Percentiles rank a stretch among this genome's conserved stretches.
These are phyloP conservation scores for Alnus rubra DNA, from an alignment of 306 rosid species.

Conservation along the genomic window DNA sequence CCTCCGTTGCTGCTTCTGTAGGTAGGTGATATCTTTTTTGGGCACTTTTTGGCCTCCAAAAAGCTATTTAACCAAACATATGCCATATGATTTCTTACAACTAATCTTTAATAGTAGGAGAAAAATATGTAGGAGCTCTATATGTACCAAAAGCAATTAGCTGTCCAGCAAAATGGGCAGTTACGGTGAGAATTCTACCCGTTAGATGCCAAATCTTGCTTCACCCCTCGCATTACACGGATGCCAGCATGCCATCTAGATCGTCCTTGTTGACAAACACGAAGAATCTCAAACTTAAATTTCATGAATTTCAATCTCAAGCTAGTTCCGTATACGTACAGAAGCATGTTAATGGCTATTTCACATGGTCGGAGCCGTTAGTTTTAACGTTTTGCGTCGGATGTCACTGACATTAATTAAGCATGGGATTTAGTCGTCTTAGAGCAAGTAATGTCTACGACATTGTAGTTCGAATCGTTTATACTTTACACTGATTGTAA, in stretches of 20 bases:
- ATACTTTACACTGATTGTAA: too few relatives aligned
- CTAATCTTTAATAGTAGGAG: too few relatives aligned
- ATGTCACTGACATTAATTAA: neutral
- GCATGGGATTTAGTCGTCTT: too few relatives aligned
- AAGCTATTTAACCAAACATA: neutral
- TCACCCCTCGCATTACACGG: neutral
- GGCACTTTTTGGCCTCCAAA: neutral
- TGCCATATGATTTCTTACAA: too few relatives aligned
- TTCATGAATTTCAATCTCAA: neutral
- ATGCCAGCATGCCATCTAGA: neutral
- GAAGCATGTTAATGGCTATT: neutral
- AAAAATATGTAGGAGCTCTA: too few relatives aligned
- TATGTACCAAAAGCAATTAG: too few relatives aligned
- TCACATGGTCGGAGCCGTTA: neutral
- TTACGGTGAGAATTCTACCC: too few relatives aligned
- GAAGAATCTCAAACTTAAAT: neutral
- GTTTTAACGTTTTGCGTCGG: neutral
- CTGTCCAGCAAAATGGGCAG: too few relatives aligned
- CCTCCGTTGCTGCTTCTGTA: neutral
- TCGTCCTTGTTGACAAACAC: neutral
- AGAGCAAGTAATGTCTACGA: too few relatives aligned
- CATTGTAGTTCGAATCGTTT: too few relatives aligned
- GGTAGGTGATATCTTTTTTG: too few relatives aligned
- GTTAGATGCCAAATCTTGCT: neutral
- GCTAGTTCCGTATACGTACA: neutral